Conservation (phyloP, 2,329 filamentous ascomycete species). For the Penicillium sp. region DNA sequence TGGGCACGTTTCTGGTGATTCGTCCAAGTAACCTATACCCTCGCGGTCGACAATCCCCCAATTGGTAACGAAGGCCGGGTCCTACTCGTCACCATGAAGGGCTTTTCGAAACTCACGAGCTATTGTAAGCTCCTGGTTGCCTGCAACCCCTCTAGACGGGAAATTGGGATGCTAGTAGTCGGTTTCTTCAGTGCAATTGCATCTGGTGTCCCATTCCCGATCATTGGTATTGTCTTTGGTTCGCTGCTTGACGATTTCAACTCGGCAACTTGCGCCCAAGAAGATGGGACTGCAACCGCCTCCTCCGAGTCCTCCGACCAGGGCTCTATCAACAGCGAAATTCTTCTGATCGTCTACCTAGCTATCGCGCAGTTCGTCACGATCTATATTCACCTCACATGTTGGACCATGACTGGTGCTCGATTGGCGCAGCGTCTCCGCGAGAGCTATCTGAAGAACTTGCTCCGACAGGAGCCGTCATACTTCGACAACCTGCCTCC, state of each 20-base stretch:
- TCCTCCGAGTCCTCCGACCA: conserved; percentile 22
- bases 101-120: conserved; percentile 32
- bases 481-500: conserved; percentile 65
- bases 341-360: conserved; percentile 64
- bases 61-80: background rate
- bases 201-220: conserved; percentile 42
- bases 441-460: conserved; percentile 58
- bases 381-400: conserved; percentile 65
- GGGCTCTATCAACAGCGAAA: conserved; percentile 49
- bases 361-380: conserved; percentile 63
- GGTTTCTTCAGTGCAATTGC: conserved; percentile 34
- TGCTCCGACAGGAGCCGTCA: conserved; percentile 62
- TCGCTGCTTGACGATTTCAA: conserved; percentile 44
- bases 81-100: conserved; percentile 21
- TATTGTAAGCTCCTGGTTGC: conserved; percentile 40
- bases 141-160: conserved; percentile 36
- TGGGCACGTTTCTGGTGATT: background rate
- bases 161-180: conserved; percentile 28
- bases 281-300: conserved; percentile 9
- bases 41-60: background rate
- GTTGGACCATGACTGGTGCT: conserved; percentile 65
- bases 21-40: background rate
- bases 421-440: conserved; percentile 64
- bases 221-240: conserved; percentile 44
- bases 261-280: conserved; percentile 25